Percentiles rank a stretch among this genome's conserved stretches.
phyloP scores from a whole-genome alignment of 306 rosid species.

The Vigna hirtella region DNA sequence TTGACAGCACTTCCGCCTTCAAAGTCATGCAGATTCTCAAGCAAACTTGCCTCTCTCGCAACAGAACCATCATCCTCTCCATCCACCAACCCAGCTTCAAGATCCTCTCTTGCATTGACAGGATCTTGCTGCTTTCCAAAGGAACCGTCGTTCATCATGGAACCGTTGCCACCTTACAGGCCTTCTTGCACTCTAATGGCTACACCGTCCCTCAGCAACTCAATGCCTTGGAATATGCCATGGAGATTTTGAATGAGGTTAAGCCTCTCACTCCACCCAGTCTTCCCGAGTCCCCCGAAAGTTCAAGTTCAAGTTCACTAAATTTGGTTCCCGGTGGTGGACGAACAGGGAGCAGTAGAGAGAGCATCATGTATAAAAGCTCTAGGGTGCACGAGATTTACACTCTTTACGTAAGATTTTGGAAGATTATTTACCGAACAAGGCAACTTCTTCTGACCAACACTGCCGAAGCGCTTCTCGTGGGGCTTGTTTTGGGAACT shows the following conservation, averaged over 20 bases:
- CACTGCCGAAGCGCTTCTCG: conserved; percentile 79
- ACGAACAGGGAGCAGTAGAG: conserved; percentile 1
- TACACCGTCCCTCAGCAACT: conserved; percentile 90
- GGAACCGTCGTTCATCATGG: conserved; percentile 86
- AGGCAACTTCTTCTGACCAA: conserved; percentile 80
- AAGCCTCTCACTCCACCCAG: conserved; percentile 35
- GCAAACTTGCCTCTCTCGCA: conserved; percentile 64
- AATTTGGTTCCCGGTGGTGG: conserved; percentile 14
- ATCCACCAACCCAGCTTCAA: conserved; percentile 94
- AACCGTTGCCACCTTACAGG: conserved; percentile 63
- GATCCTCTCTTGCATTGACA: conserved; percentile 76
- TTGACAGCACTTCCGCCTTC: conserved; percentile 81
- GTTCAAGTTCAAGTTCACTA: background rate
- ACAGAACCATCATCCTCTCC: conserved; percentile 77
- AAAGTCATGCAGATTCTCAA: conserved; percentile 81
- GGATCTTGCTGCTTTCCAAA: conserved; percentile 67
- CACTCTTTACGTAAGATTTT: conserved; percentile 69
- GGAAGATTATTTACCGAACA: conserved; percentile 84
- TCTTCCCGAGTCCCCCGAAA: conserved; percentile 48
- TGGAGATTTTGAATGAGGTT: conserved; percentile 70
- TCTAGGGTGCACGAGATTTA: conserved; percentile 74
- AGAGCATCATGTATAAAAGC: conserved; percentile 60
- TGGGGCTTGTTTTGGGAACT: conserved; percentile 89
- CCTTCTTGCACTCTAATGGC: conserved; percentile 60
- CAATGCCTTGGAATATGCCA: conserved; percentile 83